phyloP scores from a whole-genome alignment of 2,329 filamentous ascomycete genomes.

The Fusarium nurragi region DNA sequence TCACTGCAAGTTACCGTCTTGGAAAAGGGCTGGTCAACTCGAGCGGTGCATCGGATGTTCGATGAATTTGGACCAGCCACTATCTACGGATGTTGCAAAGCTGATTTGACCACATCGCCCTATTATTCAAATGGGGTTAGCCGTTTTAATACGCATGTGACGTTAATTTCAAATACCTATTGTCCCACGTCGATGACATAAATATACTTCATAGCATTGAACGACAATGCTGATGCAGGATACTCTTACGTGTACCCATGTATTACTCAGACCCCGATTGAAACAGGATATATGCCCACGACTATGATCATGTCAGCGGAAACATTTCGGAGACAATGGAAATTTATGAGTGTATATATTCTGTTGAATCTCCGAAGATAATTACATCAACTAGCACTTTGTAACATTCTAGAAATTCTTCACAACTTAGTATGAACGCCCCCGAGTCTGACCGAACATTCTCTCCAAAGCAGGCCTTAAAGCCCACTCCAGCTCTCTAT shows the following conservation, averaged over 20 bases:
- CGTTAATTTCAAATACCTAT: too few species aligned
- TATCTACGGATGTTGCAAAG: too few species aligned
- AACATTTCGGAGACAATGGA: slow-evolving; percentile 1
- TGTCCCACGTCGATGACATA: too few species aligned
- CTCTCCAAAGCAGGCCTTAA: background rate
- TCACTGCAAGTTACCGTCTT: too few species aligned
- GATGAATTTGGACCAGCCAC: too few species aligned
- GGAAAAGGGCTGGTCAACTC: too few species aligned
- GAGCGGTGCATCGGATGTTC: too few species aligned
- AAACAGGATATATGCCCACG: background rate
- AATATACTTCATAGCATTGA: too few species aligned
- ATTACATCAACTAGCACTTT: background rate
- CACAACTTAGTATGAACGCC: slow-evolving; percentile 1
- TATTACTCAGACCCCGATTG: background rate
- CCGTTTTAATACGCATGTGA: too few species aligned
- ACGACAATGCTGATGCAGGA: too few species aligned
- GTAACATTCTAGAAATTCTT: background rate
- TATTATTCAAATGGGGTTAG: too few species aligned
- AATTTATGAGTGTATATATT: background rate
- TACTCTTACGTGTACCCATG: background rate
- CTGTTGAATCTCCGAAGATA: background rate
- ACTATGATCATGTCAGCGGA: background rate
- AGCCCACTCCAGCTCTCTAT: slow-evolving; percentile 14
- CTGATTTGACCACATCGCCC: too few species aligned
- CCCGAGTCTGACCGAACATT: background rate